These are phyloP conservation scores for Penicillium sp. DNA, from an alignment of 2,329 filamentous ascomycete genomes.

Conservation along the genomic window DNA sequence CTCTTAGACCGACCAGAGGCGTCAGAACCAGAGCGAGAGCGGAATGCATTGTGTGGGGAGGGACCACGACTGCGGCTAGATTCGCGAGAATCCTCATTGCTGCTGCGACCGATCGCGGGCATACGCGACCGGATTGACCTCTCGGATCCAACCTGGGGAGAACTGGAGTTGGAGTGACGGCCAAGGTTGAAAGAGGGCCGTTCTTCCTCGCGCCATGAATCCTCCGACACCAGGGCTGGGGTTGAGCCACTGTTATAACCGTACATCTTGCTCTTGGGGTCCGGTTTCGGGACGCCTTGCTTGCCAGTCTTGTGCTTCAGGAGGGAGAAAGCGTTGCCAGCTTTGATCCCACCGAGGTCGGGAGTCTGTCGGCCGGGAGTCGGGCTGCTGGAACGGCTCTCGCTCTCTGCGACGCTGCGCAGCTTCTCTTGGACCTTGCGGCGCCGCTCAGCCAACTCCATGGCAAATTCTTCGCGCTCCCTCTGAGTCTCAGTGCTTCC, in stretches of 20 bases:
- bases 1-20: conserved; percentile 61
- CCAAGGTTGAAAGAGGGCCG: conserved; percentile 37
- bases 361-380: conserved; percentile 43
- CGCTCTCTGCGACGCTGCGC: conserved; percentile 49
- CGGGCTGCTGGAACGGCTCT: conserved; percentile 54
- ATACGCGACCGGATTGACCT: conserved; percentile 38
- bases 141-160: conserved; percentile 43
- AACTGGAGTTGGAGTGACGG: conserved; percentile 47
- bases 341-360: conserved; percentile 39
- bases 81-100: conserved; percentile 44
- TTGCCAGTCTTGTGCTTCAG: conserved; percentile 51
- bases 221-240: conserved; percentile 43
- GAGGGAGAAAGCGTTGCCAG: conserved; percentile 53
- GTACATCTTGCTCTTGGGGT: conserved; percentile 51
- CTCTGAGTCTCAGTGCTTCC: conserved; percentile 56
- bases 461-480: conserved; percentile 56
- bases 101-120: conserved; percentile 36
- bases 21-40: conserved; percentile 60
- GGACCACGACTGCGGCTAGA: conserved; percentile 44
- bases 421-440: conserved; percentile 57
- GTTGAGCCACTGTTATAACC: conserved; percentile 49
- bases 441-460: conserved; percentile 56
- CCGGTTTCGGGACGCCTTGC: conserved; percentile 37
- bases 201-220: conserved; percentile 48
- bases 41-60: conserved; percentile 46